Conservation (phyloP, 208 protist genomes). For the Trypanosoma melophagium region DNA sequence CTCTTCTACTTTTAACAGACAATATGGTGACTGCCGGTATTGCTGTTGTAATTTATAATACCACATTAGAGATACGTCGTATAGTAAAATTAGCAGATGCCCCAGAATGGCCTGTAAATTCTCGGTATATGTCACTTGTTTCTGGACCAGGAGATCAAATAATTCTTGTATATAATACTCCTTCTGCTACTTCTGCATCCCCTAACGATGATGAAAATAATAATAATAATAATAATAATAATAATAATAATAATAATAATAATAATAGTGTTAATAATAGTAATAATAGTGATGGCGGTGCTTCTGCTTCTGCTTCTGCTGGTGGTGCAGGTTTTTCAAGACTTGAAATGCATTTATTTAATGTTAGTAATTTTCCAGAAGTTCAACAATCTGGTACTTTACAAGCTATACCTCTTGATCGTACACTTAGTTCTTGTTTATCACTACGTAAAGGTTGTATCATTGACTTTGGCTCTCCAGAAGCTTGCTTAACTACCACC, state of each 20-base stretch:
- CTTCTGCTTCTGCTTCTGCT: not conserved
- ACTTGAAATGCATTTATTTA: constrained; percentile 40
- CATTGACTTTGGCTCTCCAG: constrained; percentile 76
- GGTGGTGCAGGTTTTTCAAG: constrained; percentile 10
- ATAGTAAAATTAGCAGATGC: constrained; percentile 45
- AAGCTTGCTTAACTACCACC: constrained; percentile 49
- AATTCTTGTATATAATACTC: constrained; percentile 43
- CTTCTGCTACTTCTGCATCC: not conserved
- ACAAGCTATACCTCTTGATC: constrained; percentile 25
- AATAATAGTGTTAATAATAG: too few relatives aligned
- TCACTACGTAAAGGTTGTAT: constrained; percentile 61
- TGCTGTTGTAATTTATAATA: constrained; percentile 61
- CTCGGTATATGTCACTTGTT: constrained; percentile 35
- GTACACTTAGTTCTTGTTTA: constrained; percentile 43
- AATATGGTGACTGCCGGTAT: constrained; percentile 56
- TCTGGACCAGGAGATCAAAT: constrained; percentile 51
- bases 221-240: too few relatives aligned
- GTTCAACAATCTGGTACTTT: constrained; percentile 33
- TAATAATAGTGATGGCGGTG: too few relatives aligned
- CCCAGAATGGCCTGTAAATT: constrained; percentile 28
- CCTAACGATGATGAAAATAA: not conserved
- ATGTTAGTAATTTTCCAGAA: constrained; percentile 37
- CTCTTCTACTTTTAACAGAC: constrained; percentile 72
- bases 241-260: too few relatives aligned
- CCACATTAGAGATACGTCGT: constrained; percentile 52